A percentile compares a stretch with the other conserved stretches of the same genome.
Evolutionary conservation across 768 basidiomycete genomes (phyloP).

Genomic region (Mycena alexandri): DNA sequence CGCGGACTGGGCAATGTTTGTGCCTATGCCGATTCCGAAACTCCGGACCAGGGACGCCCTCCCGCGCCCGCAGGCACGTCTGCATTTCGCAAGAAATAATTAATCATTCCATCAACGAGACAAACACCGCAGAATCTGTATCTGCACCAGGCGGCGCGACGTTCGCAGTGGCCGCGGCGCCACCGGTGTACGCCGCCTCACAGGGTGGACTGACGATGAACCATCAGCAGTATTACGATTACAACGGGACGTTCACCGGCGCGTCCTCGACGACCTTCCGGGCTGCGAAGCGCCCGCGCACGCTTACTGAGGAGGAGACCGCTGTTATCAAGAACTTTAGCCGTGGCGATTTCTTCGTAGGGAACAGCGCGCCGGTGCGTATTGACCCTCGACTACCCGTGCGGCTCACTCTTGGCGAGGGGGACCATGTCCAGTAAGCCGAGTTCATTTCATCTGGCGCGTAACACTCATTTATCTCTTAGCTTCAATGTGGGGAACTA

Average conservation of each 20-base stretch:
- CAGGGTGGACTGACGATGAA: conserved; percentile 23
- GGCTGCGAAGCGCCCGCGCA: conserved; percentile 83
- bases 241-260: conserved; percentile 74
- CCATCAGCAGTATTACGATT: conserved; percentile 83
- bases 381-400: conserved; percentile 88
- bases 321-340: conserved; percentile 88
- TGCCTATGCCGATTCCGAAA: conserved; percentile 85
- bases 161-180: conserved; percentile 57
- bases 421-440: conserved; percentile 78
- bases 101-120: neutral
- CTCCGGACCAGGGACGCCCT: conserved; percentile 51
- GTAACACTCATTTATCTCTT: neutral
- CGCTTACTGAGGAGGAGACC: conserved; percentile 85
- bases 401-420: conserved; percentile 82
- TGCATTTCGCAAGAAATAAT: conserved; percentile 20
- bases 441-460: neutral
- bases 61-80: conserved; percentile 46
- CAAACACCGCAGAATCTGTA: conserved; percentile 26
- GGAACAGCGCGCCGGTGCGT: conserved; percentile 82
- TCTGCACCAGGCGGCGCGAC: conserved; percentile 35
- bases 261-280: conserved; percentile 84
- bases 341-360: conserved; percentile 87
- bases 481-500: conserved; percentile 39
- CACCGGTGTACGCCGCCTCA: conserved; percentile 57
- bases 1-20: conserved; percentile 79